Evolutionary conservation across 768 basidiomycete genomes (phyloP).

Genomic region (Leccinum boreale): DNA sequence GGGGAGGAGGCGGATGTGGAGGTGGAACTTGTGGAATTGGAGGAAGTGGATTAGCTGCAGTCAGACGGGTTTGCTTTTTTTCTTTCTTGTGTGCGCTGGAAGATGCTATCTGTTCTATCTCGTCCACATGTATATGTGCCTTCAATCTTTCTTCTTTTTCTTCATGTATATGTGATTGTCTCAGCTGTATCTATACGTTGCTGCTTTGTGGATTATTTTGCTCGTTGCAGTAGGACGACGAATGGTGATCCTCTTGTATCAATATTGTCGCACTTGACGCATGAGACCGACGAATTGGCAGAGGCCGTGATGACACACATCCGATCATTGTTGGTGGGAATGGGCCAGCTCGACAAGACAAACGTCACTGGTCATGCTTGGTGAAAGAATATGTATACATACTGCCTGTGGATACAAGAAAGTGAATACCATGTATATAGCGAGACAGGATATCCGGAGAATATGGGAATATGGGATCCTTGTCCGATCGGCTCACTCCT

Average conservation of each 20-base stretch:
- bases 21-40: not conserved
- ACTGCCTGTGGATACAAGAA: conserved; percentile 14
- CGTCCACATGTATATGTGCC: not conserved
- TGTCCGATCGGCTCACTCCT: conserved; percentile 48
- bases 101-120: conserved; percentile 17
- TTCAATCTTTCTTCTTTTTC: not conserved
- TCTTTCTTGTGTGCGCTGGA: not conserved
- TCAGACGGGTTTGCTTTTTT: not conserved
- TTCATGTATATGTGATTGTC: conserved; percentile 7
- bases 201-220: conserved; percentile 6
- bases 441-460: conserved; percentile 10
- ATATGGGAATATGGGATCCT: conserved; percentile 5
- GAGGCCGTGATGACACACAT: no score
- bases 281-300: no score
- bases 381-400: not conserved
- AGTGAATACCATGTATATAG: conserved; percentile 9
- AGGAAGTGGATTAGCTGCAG: conserved; percentile 11
- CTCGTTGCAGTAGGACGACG: not conserved
- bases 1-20: conserved; percentile 11
- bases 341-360: no score
- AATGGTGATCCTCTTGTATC: no score
- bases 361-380: no score
- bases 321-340: no score
- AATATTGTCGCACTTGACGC: no score
- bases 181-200: conserved; percentile 13